These are phyloP conservation scores for Arxiozyma bovina DNA, from an alignment of 1,139 yeast species.

Conservation along the genomic window DNA sequence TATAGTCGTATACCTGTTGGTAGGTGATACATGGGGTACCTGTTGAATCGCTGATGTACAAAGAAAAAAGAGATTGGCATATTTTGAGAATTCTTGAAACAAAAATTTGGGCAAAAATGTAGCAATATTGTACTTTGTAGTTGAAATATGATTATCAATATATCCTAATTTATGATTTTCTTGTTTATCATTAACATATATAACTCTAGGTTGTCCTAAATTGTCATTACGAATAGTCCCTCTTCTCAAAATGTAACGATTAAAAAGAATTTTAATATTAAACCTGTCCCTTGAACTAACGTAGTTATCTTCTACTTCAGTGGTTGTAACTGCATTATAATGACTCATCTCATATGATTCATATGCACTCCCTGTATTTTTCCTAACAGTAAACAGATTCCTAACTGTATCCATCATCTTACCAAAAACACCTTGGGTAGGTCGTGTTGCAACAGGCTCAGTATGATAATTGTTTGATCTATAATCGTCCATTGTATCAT, in stretches of 20 bases:
- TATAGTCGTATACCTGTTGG: conserved; percentile 90
- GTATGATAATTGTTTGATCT: conserved; percentile 13
- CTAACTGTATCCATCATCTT: conserved; percentile 17
- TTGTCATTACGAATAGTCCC: conserved; percentile 29
- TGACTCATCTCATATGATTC: conserved; percentile 32
- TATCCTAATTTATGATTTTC: conserved; percentile 51
- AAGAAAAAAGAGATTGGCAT: conserved; percentile 88
- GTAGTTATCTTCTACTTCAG: conserved; percentile 19
- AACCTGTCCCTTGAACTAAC: conserved; percentile 35
- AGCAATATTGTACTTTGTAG: conserved; percentile 92
- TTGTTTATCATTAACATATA: conserved; percentile 53
- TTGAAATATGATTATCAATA: conserved; percentile 80
- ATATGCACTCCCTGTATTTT: conserved; percentile 8
- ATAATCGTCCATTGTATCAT: conserved; percentile 4
- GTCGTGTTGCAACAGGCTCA: conserved; percentile 9
- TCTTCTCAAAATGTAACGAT: conserved; percentile 37
- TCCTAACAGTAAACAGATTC: conserved; percentile 11
- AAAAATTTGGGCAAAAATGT: conserved; percentile 91
- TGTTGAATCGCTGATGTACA: conserved; percentile 93
- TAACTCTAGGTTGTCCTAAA: conserved; percentile 52
- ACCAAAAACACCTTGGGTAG: conserved; percentile 18
- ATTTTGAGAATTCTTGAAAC: conserved; percentile 93
- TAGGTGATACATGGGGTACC: conserved; percentile 94
- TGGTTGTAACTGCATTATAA: conserved; percentile 21
- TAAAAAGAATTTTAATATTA: conserved; percentile 50